Conservation (phyloP, 257 asterid genomes). For the Lavandula angustifolia region DNA sequence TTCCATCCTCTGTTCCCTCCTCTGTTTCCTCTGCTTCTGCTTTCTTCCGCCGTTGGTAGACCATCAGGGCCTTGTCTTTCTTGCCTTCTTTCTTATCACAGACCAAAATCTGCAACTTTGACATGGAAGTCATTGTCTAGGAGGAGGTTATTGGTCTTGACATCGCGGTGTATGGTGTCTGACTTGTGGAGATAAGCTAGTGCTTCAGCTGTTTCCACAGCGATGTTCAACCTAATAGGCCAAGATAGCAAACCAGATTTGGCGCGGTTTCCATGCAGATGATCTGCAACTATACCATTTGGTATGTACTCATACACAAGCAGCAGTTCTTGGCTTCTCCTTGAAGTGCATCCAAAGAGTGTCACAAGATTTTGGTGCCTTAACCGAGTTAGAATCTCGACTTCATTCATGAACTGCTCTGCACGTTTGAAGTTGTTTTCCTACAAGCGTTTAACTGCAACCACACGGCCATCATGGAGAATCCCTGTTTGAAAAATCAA, state of each 20-base stretch:
- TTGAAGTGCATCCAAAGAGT: conserved; percentile 80
- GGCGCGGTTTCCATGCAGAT: conserved; percentile 64
- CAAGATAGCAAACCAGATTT: conserved; percentile 56
- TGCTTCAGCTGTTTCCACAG: conserved; percentile 76
- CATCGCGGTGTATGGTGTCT: conserved; percentile 78
- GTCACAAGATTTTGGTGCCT: conserved; percentile 63
- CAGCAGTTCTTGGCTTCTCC: conserved; percentile 58
- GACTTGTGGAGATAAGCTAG: conserved; percentile 67
- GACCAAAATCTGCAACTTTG: conserved; percentile 90
- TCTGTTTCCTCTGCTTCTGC: no score
- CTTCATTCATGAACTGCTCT: conserved; percentile 78
- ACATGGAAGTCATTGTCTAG: conserved; percentile 66
- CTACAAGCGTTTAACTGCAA: conserved; percentile 74
- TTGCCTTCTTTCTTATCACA: no score
- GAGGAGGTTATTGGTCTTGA: conserved; percentile 73
- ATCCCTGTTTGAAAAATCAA: conserved; percentile 46
- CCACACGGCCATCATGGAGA: conserved; percentile 69
- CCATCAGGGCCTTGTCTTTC: no score
- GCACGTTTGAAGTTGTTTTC: conserved; percentile 72
- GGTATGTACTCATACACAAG: conserved; percentile 76
- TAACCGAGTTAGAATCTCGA: conserved; percentile 61
- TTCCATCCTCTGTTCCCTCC: no score
- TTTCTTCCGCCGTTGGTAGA: no score
- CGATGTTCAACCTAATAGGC: conserved; percentile 66
- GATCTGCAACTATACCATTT: conserved; percentile 83